Conservation (phyloP, 2,329 filamentous ascomycete genomes). For the Ceratocystis diversiconidia region DNA sequence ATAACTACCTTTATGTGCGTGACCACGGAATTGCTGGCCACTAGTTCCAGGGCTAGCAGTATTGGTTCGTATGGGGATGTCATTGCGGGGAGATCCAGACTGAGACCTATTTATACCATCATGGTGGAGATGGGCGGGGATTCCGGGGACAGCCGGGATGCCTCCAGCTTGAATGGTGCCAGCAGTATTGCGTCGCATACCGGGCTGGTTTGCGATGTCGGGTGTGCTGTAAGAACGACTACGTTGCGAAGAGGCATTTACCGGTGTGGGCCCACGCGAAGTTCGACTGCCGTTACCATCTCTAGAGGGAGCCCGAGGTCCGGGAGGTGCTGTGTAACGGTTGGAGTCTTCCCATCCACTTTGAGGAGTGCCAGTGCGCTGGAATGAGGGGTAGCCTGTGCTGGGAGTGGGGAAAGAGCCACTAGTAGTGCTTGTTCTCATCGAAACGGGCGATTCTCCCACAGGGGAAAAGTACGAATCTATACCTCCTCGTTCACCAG, state of each 20-base stretch:
- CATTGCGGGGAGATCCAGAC: conserved; percentile 61
- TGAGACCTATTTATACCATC: conserved; percentile 64
- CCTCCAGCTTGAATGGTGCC: conserved; percentile 39
- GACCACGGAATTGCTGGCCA: conserved; percentile 38
- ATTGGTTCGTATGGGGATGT: conserved; percentile 51
- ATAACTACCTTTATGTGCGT: conserved; percentile 35
- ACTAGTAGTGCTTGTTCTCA: conserved; percentile 60
- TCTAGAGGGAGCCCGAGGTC: conserved; percentile 66
- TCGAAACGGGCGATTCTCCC: conserved; percentile 62
- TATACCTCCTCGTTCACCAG: conserved; percentile 48
- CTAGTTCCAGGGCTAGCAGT: conserved; percentile 58
- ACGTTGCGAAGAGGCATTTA: conserved; percentile 57
- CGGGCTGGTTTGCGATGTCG: conserved; percentile 61
- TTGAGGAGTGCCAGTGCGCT: conserved; percentile 56
- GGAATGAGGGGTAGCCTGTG: conserved; percentile 45
- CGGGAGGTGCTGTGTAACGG: conserved; percentile 77
- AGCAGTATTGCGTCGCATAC: conserved; percentile 35
- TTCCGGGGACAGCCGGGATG: conserved; percentile 61
- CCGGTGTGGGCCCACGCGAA: conserved; percentile 52
- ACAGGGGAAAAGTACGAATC: conserved; percentile 92
- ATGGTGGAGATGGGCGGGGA: conserved; percentile 52
- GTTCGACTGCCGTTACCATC: conserved; percentile 41
- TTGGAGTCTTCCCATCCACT: conserved; percentile 57
- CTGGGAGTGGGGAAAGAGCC: conserved; percentile 47
- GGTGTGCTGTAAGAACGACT: conserved; percentile 89